Evolutionary conservation across 306 rosid species (phyloP).

Genomic region (Mimosa bimucronata): DNA sequence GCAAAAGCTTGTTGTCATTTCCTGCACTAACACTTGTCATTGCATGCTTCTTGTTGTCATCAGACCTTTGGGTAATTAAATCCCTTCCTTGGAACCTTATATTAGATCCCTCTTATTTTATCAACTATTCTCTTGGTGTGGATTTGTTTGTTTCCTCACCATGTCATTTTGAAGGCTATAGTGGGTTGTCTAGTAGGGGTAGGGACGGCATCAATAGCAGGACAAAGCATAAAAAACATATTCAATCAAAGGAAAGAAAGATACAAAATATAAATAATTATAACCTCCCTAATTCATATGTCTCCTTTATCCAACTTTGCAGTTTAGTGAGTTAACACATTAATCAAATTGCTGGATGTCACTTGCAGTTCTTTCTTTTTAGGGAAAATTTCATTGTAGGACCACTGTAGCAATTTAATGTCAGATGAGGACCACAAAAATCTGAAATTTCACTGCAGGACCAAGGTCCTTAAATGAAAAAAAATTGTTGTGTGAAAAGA

Average conservation of each 20-base stretch:
- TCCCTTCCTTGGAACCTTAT: no score
- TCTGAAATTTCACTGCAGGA: no score
- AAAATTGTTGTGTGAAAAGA: no score
- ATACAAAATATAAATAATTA: background rate
- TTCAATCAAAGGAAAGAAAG: background rate
- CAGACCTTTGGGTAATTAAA: no score
- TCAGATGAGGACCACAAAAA: no score
- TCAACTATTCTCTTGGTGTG: slow-evolving; percentile 6
- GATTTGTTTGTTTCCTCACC: slow-evolving; percentile 12
- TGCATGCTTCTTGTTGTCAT: no score
- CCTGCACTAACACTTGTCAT: no score
- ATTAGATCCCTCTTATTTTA: background rate
- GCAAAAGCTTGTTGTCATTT: no score
- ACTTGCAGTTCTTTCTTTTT: background rate
- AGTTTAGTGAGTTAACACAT: background rate
- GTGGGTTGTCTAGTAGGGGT: slow-evolving; percentile 9
- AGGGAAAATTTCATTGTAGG: no score
- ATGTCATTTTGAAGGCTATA: background rate
- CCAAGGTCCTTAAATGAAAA: no score
- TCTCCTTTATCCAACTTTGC: background rate
- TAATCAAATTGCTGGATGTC: background rate
- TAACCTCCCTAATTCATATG: slow-evolving; percentile 4
- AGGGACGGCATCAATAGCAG: slow-evolving; percentile 29
- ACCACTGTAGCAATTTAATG: no score
- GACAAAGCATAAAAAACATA: background rate